Evolutionary conservation across 176 grass and related monocot genomes (phyloP), one percentile per base, ranked within the genome.

Genomic region (Rhynchospora breviuscula): DNA sequence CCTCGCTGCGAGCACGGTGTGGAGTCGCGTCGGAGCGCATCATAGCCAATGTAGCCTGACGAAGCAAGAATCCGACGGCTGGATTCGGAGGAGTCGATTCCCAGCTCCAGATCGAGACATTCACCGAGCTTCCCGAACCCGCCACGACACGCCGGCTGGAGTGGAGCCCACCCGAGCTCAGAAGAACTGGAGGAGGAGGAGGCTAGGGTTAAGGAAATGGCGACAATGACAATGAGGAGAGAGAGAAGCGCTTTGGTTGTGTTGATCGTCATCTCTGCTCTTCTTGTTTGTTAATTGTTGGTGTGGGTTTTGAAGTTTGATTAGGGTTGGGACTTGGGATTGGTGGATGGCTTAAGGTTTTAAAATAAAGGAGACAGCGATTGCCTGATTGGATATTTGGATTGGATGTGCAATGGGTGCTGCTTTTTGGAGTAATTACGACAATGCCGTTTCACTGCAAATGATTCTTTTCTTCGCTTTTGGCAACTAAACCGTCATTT

Each of bases 1-100:
- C 84, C 84, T n/a, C 84, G 59, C 7, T 68, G 75, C 2, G 84
- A 86, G 76, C 84, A 86, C 29, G 84, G 84, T 5, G 35, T 23
- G 0, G 26, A 19, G 45, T 86, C 84, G 0, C 74, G 14, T 65
- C 60, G 44, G 2, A 86, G 84, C 35, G 84, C 84, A 56, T 44
- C 84, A 25, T 86, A 86, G 59, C 84, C 78, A 14, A 86, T 79
- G 74, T 86, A 86, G 4, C 84, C 75, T 3, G 84, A 79, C 8
- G 18, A 1, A 8, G 84, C 84, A 25, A 86, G 84, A 54, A 86
- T 79, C 9, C 84, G 84, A 22, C 84, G 84, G 17, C 26, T 80
- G 57, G 45, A 10, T 5, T 86, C 84, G 1, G 84, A 63, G 44
- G 59, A 56, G 43, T 7, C 33, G 75, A 80, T 31, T 64, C 71